Conservation (phyloP, 108 stramenopile genomes). For the Chaetoceros tenuissimus region DNA sequence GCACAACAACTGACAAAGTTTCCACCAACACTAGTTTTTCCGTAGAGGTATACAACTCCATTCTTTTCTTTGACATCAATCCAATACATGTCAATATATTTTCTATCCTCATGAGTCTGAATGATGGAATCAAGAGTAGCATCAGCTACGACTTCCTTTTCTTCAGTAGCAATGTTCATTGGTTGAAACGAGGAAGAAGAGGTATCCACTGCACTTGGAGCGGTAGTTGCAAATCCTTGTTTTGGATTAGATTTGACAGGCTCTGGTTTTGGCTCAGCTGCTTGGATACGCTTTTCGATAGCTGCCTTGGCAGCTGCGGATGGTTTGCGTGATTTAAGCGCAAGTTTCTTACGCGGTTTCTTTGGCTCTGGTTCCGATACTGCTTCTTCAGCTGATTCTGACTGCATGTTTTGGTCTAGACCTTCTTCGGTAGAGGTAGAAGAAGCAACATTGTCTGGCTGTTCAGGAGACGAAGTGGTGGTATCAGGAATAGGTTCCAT, state of each 20-base stretch:
- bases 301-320: constrained; percentile 3
- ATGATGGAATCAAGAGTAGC: constrained; percentile 22
- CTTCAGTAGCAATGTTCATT: constrained; percentile 38
- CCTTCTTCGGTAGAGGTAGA: not conserved
- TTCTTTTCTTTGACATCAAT: constrained; percentile 89
- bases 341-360: not conserved
- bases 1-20: constrained; percentile 77
- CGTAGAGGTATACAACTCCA: constrained; percentile 89
- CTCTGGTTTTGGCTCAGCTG: not conserved
- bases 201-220: constrained; percentile 28
- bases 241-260: not conserved
- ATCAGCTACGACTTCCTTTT: constrained; percentile 10
- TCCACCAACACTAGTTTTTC: constrained; percentile 61
- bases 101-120: constrained; percentile 15
- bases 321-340: not conserved
- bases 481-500: not conserved
- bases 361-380: constrained; percentile 9
- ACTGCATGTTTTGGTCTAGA: constrained; percentile 4
- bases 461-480: constrained; percentile 5
- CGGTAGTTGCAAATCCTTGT: constrained; percentile 4
- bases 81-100: constrained; percentile 87
- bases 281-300: not conserved
- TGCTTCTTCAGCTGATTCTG: constrained; percentile 33
- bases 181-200: constrained; percentile 43
- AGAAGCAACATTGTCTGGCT: not conserved